Evolutionary conservation across 1,284 basidiomycete species (phyloP), one percentile per base, ranked within the genome.

Genomic region (Marasmius sp.): DNA sequence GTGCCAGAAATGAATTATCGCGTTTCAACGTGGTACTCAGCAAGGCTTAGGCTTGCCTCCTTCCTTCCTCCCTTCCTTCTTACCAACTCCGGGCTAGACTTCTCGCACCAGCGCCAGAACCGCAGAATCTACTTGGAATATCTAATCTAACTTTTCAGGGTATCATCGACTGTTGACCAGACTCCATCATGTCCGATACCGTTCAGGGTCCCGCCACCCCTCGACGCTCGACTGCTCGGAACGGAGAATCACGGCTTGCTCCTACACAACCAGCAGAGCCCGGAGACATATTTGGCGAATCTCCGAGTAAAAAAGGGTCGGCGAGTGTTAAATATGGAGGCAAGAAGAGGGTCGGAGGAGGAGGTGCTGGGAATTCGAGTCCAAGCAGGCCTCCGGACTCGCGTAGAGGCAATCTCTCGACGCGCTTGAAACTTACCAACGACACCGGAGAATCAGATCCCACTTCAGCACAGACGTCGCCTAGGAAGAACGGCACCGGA

Each of bases 251-350:
- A 47, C 45, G 16, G 16, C 20, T 20, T 16, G 45, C 9, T 47
- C 45, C 34, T 12, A 59, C 37, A 39, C 14, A 38, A n/a, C 33
- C 36, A 38, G 51, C 10, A 49, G 34, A 38, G 6, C 22, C 38
- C 1, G 57, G 53, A 14, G 34, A 56, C 6, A 16, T 63, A 38
- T 60, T 63, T 20, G 61, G 61, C 20, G 58, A 60, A 36, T 47
- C 61, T 12, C 47, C 34, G 6, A 27, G 59, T 12, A 51, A 22
- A 20, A 63, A 63, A 22, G 61, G 58, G 6, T 63, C 54, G 6
- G 52, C 58, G 12, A 58, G 49, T 6, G 58, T 60, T n/a, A 63
- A 60, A 43, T 63, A 63, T 45, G 58, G 58, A 43, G 58, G 58
- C 39, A 63, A 41, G 34, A 34, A 34, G 7, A 63, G 51, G 34